Conservation (phyloP, 805 yeast genomes). For the Priceomyces castillae region DNA sequence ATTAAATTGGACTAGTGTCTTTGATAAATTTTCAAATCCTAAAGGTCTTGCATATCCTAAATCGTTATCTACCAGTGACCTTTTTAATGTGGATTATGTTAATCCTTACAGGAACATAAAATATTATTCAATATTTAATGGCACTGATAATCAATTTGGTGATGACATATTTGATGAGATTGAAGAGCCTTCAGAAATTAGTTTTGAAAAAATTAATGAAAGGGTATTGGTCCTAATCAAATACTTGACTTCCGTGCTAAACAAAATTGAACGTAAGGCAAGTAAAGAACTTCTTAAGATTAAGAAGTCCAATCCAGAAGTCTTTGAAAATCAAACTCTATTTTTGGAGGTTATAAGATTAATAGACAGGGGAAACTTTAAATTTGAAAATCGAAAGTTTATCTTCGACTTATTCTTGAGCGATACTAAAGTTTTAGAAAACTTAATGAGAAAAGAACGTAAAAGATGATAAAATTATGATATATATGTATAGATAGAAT, state of each 20-base stretch:
- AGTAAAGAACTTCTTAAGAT: slow-evolving; percentile 55
- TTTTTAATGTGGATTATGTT: slow-evolving; percentile 17
- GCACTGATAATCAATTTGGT: slow-evolving; percentile 4
- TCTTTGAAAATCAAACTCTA: slow-evolving; percentile 55
- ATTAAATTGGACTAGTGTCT: slow-evolving; percentile 55
- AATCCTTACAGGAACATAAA: slow-evolving; percentile 27
- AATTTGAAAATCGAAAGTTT: slow-evolving; percentile 60
- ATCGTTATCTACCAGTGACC: slow-evolving; percentile 3
- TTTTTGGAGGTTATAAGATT: slow-evolving; percentile 49
- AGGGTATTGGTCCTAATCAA: slow-evolving; percentile 40
- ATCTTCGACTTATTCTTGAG: slow-evolving; percentile 60
- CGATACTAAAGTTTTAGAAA: slow-evolving; percentile 51
- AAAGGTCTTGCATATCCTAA: slow-evolving; percentile 22
- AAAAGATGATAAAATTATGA: not conserved
- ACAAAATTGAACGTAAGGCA: slow-evolving; percentile 50
- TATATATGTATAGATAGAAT: not conserved
- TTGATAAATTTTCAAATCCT: slow-evolving; percentile 17
- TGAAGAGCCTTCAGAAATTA: slow-evolving; percentile 9
- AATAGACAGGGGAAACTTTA: slow-evolving; percentile 58
- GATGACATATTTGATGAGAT: slow-evolving; percentile 11
- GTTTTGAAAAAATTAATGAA: slow-evolving; percentile 17
- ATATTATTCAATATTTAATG: slow-evolving; percentile 24
- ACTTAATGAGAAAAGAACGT: slow-evolving; percentile 36
- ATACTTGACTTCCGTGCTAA: slow-evolving; percentile 45
- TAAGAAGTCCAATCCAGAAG: slow-evolving; percentile 47